Percentiles rank a stretch among this genome's conserved stretches.
phyloP scores from a whole-genome alignment of 495 filamentous ascomycete species.

The Talaromyces proteolyticus region DNA sequence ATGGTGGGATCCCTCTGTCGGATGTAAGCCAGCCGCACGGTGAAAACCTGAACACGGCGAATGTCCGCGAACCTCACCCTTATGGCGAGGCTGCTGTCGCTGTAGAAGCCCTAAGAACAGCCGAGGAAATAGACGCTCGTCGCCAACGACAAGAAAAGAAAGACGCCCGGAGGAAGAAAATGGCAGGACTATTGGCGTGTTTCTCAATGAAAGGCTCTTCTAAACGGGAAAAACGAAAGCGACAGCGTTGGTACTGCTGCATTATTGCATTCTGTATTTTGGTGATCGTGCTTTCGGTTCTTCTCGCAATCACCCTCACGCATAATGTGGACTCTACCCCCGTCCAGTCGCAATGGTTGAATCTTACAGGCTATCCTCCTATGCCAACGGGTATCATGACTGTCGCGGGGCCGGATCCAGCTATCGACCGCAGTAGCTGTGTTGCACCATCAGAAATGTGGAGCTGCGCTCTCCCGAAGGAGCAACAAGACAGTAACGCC shows the following conservation, averaged over 20 bases:
- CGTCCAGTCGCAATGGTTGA: slow-evolving; percentile 63
- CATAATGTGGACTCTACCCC: slow-evolving; percentile 33
- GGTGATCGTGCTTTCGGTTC: slow-evolving; percentile 53
- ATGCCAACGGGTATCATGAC: slow-evolving; percentile 80
- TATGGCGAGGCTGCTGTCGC: background rate
- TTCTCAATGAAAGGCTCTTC: slow-evolving; percentile 44
- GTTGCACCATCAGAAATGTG: slow-evolving; percentile 64
- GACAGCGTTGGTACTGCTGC: slow-evolving; percentile 53
- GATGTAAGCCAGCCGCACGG: slow-evolving; percentile 22
- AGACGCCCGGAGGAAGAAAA: slow-evolving; percentile 48
- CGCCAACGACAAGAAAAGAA: slow-evolving; percentile 58
- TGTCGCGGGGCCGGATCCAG: slow-evolving; percentile 58
- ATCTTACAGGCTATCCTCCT: slow-evolving; percentile 78
- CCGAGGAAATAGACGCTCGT: slow-evolving; percentile 41
- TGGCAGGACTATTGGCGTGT: slow-evolving; percentile 56
- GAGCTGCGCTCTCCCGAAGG: slow-evolving; percentile 78
- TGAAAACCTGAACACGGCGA: slow-evolving; percentile 7
- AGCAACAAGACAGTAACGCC: slow-evolving; percentile 53
- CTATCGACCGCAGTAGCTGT: slow-evolving; percentile 54
- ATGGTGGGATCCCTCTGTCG: slow-evolving; percentile 40
- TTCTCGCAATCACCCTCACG: slow-evolving; percentile 56
- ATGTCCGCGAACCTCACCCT: slow-evolving; percentile 26
- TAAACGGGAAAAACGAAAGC: slow-evolving; percentile 61
- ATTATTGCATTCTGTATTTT: slow-evolving; percentile 47
- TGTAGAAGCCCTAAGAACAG: background rate